Evolutionary conservation across 352 stramenopile genomes (phyloP).

Genomic region (Pythium myriotylum): DNA sequence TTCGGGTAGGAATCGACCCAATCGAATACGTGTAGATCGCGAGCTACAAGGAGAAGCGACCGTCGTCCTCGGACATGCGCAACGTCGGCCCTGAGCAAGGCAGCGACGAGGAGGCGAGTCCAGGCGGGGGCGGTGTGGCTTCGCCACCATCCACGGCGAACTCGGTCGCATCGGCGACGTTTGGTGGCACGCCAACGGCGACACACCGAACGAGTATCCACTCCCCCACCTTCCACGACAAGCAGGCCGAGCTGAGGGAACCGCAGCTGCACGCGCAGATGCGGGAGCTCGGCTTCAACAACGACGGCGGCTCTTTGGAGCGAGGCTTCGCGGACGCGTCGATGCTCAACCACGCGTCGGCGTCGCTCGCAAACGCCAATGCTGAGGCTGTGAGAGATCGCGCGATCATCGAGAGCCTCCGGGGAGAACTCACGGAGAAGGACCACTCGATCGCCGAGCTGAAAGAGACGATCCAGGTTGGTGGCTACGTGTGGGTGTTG

Average conservation of each 20-base stretch:
- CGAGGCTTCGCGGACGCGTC: conserved; percentile 13
- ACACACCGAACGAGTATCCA: conserved; percentile 13
- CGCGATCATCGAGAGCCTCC: conserved; percentile 31
- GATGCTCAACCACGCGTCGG: conserved; percentile 19
- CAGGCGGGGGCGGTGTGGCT: conserved; percentile 2
- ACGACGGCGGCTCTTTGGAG: conserved; percentile 21
- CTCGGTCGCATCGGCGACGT: conserved; percentile 3
- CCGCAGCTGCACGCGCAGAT: conserved; percentile 33
- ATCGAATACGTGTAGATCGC: conserved; percentile 64
- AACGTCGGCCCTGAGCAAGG: conserved; percentile 27
- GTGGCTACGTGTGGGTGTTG: neutral
- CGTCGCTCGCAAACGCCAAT: conserved; percentile 3
- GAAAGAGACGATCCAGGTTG: conserved; percentile 83
- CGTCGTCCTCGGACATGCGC: conserved; percentile 32
- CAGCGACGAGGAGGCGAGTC: conserved; percentile 37
- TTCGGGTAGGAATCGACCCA: conserved; percentile 5
- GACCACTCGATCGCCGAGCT: conserved; percentile 86
- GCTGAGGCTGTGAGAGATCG: conserved; percentile 1
- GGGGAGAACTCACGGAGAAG: conserved; percentile 61
- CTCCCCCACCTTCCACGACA: conserved; percentile 29
- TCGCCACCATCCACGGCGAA: conserved; percentile 21
- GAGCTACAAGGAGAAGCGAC: conserved; percentile 66
- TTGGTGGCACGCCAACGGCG: neutral
- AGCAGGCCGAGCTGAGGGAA: conserved; percentile 43
- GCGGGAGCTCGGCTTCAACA: conserved; percentile 35